Percentiles rank a stretch among this genome's conserved stretches.
These are phyloP conservation scores for Parascedosporium putredinis DNA, from an alignment of 2,329 filamentous ascomycete species.

Conservation along the genomic window DNA sequence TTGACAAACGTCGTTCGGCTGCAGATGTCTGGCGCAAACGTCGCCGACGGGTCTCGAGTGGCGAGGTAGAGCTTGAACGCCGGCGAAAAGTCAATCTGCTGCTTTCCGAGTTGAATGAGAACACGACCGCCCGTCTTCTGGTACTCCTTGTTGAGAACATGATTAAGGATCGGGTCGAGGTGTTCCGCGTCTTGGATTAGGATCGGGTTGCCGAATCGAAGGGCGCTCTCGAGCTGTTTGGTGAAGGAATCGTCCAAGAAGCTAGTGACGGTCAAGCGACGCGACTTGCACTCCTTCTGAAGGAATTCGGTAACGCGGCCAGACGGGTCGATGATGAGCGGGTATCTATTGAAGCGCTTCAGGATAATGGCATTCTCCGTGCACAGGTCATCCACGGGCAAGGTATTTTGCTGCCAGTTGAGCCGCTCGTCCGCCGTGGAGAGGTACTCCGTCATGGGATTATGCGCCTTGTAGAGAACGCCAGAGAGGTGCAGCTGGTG, in stretches of 20 bases:
- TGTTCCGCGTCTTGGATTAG: constrained; percentile 98
- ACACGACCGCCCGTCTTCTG: constrained; percentile 97
- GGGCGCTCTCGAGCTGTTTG: constrained; percentile 91
- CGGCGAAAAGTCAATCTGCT: constrained; percentile 98
- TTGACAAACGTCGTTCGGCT: constrained; percentile 98
- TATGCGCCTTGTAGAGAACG: constrained; percentile 84
- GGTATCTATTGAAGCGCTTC: constrained; percentile 96
- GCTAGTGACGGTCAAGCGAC: constrained; percentile 89
- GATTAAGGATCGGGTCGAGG: constrained; percentile 91
- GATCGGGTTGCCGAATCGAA: constrained; percentile 96
- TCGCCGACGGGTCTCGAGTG: constrained; percentile 89
- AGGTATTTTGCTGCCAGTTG: constrained; percentile 84
- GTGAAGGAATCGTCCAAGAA: constrained; percentile 97
- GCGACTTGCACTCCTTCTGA: constrained; percentile 76
- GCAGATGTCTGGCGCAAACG: constrained; percentile 93
- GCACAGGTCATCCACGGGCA: constrained; percentile 94
- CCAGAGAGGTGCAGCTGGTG: constrained; percentile 90
- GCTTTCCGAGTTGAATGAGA: constrained; percentile 93
- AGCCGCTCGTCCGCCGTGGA: constrained; percentile 93
- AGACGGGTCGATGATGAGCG: constrained; percentile 95
- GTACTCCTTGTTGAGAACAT: constrained; percentile 98
- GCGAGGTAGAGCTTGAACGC: constrained; percentile 92
- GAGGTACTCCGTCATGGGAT: constrained; percentile 90
- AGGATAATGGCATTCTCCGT: constrained; percentile 97
- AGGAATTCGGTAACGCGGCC: constrained; percentile 91